Evolutionary conservation across 2,329 filamentous ascomycete species (phyloP).

Genomic region (Ophiognomonia clavigignenti-juglandacearum): DNA sequence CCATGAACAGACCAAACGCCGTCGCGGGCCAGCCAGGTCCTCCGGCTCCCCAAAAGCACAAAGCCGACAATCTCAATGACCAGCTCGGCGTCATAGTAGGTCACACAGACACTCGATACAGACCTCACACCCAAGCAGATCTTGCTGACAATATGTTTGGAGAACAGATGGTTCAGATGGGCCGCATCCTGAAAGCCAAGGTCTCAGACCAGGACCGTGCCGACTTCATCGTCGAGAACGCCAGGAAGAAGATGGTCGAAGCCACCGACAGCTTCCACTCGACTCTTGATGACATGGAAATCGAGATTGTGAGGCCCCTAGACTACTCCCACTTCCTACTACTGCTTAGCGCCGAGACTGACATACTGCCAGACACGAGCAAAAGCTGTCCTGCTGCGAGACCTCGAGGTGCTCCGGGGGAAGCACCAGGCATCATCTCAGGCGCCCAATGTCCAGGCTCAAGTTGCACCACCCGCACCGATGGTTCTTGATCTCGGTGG

Average conservation of each 20-base stretch:
- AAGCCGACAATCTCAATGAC: constrained; percentile 14
- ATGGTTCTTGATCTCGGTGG: constrained; percentile 15
- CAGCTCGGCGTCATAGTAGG: constrained; percentile 13
- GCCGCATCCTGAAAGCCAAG: constrained; percentile 10
- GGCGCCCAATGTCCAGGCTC: constrained; percentile 1
- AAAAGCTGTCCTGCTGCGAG: constrained; percentile 15
- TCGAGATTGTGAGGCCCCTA: constrained; percentile 13
- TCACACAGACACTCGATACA: background rate
- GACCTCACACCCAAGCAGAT: background rate
- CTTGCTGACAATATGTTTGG: background rate
- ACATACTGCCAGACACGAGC: constrained; percentile 10
- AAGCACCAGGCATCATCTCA: constrained; percentile 4
- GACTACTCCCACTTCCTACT: no score
- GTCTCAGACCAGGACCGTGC: constrained; percentile 6
- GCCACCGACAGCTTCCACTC: constrained; percentile 14
- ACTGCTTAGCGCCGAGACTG: background rate
- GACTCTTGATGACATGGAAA: constrained; percentile 16
- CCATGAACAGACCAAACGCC: background rate
- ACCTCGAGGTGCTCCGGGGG: constrained; percentile 11
- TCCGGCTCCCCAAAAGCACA: constrained; percentile 7
- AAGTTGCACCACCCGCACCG: constrained; percentile 13
- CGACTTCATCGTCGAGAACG: constrained; percentile 7
- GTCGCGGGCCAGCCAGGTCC: background rate
- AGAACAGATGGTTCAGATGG: constrained; percentile 16
- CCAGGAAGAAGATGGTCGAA: constrained; percentile 14